phyloP scores from a whole-genome alignment of 2,329 filamentous ascomycete genomes.

The Zasmidium cellare region DNA sequence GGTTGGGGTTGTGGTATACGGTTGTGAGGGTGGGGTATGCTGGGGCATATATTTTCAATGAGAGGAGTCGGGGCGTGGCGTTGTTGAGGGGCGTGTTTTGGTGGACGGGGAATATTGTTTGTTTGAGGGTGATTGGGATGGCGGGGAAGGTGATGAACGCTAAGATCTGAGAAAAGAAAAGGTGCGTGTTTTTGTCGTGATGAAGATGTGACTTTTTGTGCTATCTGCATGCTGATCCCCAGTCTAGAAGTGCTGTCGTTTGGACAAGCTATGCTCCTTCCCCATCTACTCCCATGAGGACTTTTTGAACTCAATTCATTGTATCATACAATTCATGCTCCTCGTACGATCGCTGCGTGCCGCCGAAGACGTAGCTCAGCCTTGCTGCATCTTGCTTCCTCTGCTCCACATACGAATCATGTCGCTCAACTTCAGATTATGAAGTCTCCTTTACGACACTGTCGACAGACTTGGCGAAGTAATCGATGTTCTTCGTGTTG shows the following conservation, averaged over 20 bases:
- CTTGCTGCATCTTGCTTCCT: not conserved
- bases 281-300: too few species aligned
- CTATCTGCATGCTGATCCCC: not conserved
- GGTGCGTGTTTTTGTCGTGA: too few species aligned
- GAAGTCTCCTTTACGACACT: conserved; percentile 67
- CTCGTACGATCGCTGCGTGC: not conserved
- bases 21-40: conserved; percentile 44
- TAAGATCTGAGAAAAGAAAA: not conserved
- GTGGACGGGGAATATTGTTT: conserved; percentile 48
- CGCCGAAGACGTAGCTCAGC: not conserved
- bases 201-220: not conserved
- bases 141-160: conserved; percentile 35
- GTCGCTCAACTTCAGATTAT: conserved; percentile 5
- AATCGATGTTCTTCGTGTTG: conserved; percentile 88
- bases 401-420: not conserved
- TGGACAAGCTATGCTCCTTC: too few species aligned
- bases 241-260: too few species aligned
- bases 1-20: conserved; percentile 42
- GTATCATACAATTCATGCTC: not conserved
- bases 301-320: not conserved
- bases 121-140: conserved; percentile 39
- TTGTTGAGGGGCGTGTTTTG: conserved; percentile 41
- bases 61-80: conserved; percentile 34
- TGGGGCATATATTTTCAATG: conserved; percentile 42
- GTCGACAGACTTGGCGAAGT: conserved; percentile 87